Base-by-base conservation (phyloP, 2,329 filamentous ascomycete species). In the Fusarium stilboides region DNA sequence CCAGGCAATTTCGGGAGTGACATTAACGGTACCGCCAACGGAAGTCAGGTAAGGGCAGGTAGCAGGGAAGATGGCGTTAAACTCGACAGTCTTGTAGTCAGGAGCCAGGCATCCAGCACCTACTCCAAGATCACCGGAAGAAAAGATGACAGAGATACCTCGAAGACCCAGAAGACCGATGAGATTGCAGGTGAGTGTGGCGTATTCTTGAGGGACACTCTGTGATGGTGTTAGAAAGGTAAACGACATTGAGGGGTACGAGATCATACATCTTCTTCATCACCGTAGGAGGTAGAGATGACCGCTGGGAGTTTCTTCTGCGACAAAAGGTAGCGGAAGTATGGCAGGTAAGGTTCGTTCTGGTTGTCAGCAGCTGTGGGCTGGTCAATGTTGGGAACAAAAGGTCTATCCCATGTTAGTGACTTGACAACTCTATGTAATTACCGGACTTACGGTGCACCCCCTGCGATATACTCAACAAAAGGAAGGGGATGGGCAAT, bases 11-110 rank as follows among this genome's bases (percentile, higher is more conserved):
- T 84, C 80, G 62, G 83, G 83, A 13, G 84, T 83, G 44, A 79
- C 77, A 68, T 86, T 83, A 2, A 81, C 77, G 0, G 86, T 87
- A 12, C 84, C 86, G 22, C 86, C 86, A 1, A 88, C 85, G 5
- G 83, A 80, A 0, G 84, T 86, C 20, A 87, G 75, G 69, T 83
- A 22, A 77, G 85, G 69, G 81, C 73, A 86, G 81, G 26, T 65
- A 52, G 20, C 84, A 77, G 54, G 79, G 77, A 15, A 79, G 64
- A 75, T 83, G 80, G 74, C 82, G 33, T 75, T 78, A 58, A 78
- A 75, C 52, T 74, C 71, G 31, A 70, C 70, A 15, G 73, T 74
- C 39, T 68, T 68, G 31, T 57, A 51, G 24, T 68, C 64, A 4
- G 65, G 63, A 9, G 58, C 65, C 0, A 68, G 57, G 8, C 65